Conservation (phyloP, 2,329 filamentous ascomycete genomes). For the Exophiala calicioides region DNA sequence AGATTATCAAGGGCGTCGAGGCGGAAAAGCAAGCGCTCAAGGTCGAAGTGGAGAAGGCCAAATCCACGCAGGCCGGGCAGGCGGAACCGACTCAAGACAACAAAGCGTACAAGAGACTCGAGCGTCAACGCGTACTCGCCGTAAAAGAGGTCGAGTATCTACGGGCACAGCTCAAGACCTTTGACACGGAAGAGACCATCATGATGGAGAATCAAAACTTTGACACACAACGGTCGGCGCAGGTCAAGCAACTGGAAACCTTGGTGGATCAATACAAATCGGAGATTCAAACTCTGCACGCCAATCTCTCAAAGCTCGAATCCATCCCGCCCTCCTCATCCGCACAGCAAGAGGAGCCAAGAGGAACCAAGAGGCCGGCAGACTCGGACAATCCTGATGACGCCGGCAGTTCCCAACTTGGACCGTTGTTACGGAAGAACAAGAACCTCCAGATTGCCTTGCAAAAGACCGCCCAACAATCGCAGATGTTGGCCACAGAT, state of each 20-base stretch:
- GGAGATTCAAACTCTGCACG: conserved; percentile 73
- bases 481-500: conserved; percentile 72
- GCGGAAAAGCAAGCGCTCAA: conserved; percentile 66
- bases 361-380: conserved; percentile 64
- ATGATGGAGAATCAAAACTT: conserved; percentile 72
- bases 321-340: conserved; percentile 38
- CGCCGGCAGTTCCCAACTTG: conserved; percentile 68
- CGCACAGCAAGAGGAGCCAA: conserved; percentile 42
- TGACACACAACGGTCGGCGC: conserved; percentile 67
- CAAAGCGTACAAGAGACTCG: conserved; percentile 71
- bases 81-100: conserved; percentile 49
- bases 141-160: conserved; percentile 93
- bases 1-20: conserved; percentile 70
- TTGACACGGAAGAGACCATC: conserved; percentile 84
- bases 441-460: conserved; percentile 80
- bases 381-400: conserved; percentile 45
- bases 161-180: conserved; percentile 83
- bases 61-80: conserved; percentile 47
- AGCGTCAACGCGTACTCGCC: conserved; percentile 81
- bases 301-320: conserved; percentile 71
- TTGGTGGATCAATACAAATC: conserved; percentile 82
- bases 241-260: conserved; percentile 79
- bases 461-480: conserved; percentile 66
- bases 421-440: conserved; percentile 83
- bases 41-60: conserved; percentile 70